Base-by-base conservation (phyloP, 2,329 filamentous ascomycete species). In the Chaetomium globosum region DNA sequence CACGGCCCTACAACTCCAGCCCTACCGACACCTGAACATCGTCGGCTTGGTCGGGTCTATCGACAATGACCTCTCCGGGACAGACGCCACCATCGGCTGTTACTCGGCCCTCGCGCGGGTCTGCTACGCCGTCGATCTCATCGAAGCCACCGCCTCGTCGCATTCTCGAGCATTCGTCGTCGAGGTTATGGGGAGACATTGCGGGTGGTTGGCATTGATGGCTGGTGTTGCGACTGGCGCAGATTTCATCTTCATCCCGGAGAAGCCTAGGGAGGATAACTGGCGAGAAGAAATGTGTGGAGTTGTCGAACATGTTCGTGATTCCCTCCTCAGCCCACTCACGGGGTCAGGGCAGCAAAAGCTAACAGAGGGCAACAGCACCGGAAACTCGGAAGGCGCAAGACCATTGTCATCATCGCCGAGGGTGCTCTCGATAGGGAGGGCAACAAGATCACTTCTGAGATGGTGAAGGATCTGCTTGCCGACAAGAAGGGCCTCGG, bases 141-240 rank as follows among this genome's bases (percentile, higher is more conserved):
- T 99, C 72, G 94, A 99, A 78, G 93, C 94, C 23, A 98, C 95
- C 0, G 94, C 94, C 60, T 89, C 89, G 46, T 97, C 93, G 31
- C 95, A 99, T 78, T 96, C 96, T 70, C 86, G 95, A 72, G 95
- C 95, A 48, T 99, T 99, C 77, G 93, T 99, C 64, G 91, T 99
- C 68, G 95, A 97, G 78, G 95, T 99, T 73, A 99, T 99, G 95
- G 95, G 95, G 58, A 86, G 95, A 66, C 94, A 99, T 79, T 99
- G 95, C 77, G 95, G 95, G 68, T 99, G 95, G 95, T 83, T 99
- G 68, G 95, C 95, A 49, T 84, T 99, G 67, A 97, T 98, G 89
- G 90, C 94, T 16, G 94, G 93, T 73, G 93, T 99, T 66, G 93
- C 92, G 65, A 97, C 92, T 0, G 95, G 94, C 58, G 93, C 95